phyloP scores from a whole-genome alignment of 208 protist species.

The Leptomonas pyrrhocoris region DNA sequence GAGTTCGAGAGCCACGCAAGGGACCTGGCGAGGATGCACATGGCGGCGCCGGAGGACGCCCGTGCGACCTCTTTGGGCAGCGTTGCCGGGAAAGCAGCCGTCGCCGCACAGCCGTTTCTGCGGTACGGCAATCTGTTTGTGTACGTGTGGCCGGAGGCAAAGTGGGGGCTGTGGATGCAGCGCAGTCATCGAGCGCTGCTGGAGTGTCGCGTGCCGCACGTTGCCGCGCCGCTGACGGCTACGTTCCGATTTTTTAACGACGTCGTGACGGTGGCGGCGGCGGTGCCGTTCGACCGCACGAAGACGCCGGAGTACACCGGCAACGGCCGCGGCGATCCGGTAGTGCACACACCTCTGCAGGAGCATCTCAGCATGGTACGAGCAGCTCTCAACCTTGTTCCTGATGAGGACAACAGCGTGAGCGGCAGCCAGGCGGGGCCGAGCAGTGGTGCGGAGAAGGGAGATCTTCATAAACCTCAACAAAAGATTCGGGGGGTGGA shows the following conservation, averaged over 20 bases:
- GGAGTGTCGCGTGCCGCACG: constrained; percentile 28
- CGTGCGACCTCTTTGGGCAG: background rate
- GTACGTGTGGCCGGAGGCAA: constrained; percentile 49
- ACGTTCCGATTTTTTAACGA: constrained; percentile 59
- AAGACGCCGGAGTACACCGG: constrained; percentile 42
- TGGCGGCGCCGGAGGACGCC: background rate
- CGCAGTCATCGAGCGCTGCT: constrained; percentile 47
- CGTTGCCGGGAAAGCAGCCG: background rate
- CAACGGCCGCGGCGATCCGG: constrained; percentile 29
- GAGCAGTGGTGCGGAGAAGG: background rate
- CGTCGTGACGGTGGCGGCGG: constrained; percentile 52
- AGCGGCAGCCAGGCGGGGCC: background rate
- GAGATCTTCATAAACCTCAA: background rate
- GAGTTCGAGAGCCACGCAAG: constrained; percentile 50
- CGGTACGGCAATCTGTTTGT: constrained; percentile 64
- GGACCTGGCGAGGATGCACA: constrained; percentile 36
- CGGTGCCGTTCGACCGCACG: constrained; percentile 41
- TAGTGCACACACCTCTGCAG: constrained; percentile 48
- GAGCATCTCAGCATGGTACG: constrained; percentile 46
- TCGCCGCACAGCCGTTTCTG: constrained; percentile 11
- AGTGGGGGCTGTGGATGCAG: constrained; percentile 60
- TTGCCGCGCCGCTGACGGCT: constrained; percentile 57
- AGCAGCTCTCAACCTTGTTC: constrained; percentile 51
- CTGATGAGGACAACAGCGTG: constrained; percentile 2
- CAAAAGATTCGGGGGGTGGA: constrained; percentile 40